Base-by-base conservation (phyloP, 176 grass and related monocot genomes). In the Cocos nucifera region DNA sequence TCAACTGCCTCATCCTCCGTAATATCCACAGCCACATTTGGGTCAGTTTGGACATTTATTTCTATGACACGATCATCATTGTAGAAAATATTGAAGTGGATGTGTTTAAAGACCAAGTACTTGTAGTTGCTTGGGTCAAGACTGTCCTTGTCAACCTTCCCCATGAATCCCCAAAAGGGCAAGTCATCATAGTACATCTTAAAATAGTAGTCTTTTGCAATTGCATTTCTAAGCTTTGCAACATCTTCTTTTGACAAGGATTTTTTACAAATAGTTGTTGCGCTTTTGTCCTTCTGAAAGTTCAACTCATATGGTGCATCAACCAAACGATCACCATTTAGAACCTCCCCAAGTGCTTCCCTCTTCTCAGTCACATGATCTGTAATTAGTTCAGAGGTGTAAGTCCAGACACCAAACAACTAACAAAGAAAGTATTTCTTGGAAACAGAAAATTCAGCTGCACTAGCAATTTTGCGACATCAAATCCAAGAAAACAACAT, bases 271-370 rank as follows among this genome's bases (percentile, higher is more conserved):
- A 67, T 50, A 54, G 50, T 15, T 26, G 6, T 54, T 2, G 17
- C 19, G 4, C 15, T 50, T 26, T 67, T 54, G 4, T 67, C 64
- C 51, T 55, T n/a, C 0, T 7, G 17, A 32, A 67, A 67, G 32
- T 55, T 67, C n/a, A 67, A 67, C 8, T 67, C 64, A 21, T 67
- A 67, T 3, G 64, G 51, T 16, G 64, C 50, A 67, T 7, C 64
- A 55, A 67, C 64, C 64, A 67, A 55, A 67, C 51, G 64, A 67
- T 67, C 64, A 30, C 64, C 64, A 54, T 67, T 67, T 32, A 67
- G 64, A 67, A 67, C 51, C 25, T 67, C 64, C 16, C 64, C 64
- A 15, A 67, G 50, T 5, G 64, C 64, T 55, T 67, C 64, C 50
- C 32, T 67, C n/a, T 67, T 67, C 51, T 67, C 64, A 32, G n/a